Evolutionary conservation across 305 asterid genomes (phyloP).

Genomic region (Plantago coronopus): DNA sequence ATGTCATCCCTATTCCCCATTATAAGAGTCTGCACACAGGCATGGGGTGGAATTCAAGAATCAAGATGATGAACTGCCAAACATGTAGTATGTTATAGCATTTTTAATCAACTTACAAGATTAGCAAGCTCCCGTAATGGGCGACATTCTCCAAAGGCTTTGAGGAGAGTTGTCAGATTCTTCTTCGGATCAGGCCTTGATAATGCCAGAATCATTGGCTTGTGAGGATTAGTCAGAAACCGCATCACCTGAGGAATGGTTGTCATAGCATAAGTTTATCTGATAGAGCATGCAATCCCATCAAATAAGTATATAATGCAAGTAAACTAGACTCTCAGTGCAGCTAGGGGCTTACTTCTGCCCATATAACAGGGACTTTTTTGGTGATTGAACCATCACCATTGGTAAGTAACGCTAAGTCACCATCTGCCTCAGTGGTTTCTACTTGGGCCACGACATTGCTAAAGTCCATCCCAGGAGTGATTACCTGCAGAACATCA

Average conservation of each 20-base stretch:
- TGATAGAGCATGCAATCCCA: neutral
- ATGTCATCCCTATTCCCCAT: conserved; percentile 90
- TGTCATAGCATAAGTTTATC: neutral
- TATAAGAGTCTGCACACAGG: conserved; percentile 65
- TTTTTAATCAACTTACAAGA: conserved; percentile 51
- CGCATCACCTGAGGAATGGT: conserved; percentile 60
- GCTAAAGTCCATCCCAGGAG: conserved; percentile 95
- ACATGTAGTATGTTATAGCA: neutral
- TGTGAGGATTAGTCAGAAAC: conserved; percentile 87
- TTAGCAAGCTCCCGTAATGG: conserved; percentile 85
- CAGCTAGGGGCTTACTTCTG: conserved; percentile 54
- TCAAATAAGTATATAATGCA: neutral
- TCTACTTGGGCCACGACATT: conserved; percentile 72
- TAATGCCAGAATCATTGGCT: conserved; percentile 89
- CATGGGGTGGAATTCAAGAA: too few relatives aligned
- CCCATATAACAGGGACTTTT: conserved; percentile 70
- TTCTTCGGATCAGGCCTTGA: conserved; percentile 95
- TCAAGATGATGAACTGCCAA: conserved; percentile 7
- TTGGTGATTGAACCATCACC: conserved; percentile 44
- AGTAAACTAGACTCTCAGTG: neutral
- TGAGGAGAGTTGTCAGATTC: conserved; percentile 71
- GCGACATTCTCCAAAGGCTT: conserved; percentile 95
- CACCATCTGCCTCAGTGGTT: conserved; percentile 55
- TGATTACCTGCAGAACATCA: conserved; percentile 51
- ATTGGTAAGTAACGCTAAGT: conserved; percentile 37